These are phyloP conservation scores for Boletus edulis DNA, from an alignment of 768 basidiomycete species.

Conservation along the genomic window DNA sequence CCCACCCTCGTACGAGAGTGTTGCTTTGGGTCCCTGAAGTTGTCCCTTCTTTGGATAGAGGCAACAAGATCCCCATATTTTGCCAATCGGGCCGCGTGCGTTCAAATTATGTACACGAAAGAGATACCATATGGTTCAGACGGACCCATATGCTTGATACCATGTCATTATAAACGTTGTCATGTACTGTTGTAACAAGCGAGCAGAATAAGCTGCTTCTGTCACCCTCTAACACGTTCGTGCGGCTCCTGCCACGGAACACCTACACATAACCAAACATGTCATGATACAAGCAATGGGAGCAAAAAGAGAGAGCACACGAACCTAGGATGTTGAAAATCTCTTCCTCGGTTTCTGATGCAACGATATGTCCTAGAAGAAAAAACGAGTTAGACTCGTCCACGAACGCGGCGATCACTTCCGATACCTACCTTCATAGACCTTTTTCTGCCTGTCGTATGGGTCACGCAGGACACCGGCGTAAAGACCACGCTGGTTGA, in stretches of 20 bases:
- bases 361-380: slow-evolving; percentile 58
- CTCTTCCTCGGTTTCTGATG: slow-evolving; percentile 82
- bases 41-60: no score
- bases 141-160: not conserved
- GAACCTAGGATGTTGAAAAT: slow-evolving; percentile 73
- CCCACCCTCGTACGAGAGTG: slow-evolving; percentile 56
- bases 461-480: slow-evolving; percentile 71
- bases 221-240: slow-evolving; percentile 54
- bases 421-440: slow-evolving; percentile 47
- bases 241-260: slow-evolving; percentile 85
- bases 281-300: not conserved
- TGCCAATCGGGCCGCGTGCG: no score
- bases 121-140: not conserved
- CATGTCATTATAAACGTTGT: not conserved
- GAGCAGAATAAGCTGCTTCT: not conserved
- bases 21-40: not conserved
- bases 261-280: slow-evolving; percentile 25
- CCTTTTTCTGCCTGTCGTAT: slow-evolving; percentile 56
- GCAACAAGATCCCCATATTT: no score
- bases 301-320: slow-evolving; percentile 3
- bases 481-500: slow-evolving; percentile 87
- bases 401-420: not conserved
- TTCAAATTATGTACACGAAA: no score
- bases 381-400: not conserved
- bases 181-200: not conserved